Conservation (phyloP, 805 yeast genomes). For the Candida morakotiae region DNA sequence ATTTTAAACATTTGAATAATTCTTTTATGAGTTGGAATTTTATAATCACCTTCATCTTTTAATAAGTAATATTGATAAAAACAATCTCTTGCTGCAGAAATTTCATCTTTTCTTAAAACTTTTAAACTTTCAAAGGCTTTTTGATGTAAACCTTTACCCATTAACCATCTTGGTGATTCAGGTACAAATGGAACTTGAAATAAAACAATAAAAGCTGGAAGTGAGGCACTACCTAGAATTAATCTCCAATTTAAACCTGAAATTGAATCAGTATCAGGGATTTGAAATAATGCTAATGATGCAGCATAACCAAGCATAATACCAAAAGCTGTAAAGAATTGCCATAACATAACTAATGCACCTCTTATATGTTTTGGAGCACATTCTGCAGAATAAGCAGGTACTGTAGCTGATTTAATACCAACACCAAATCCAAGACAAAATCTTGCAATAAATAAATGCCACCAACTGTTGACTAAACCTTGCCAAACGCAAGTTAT, state of each 20-base stretch:
- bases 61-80: constrained; percentile 55
- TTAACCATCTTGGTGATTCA: constrained; percentile 68
- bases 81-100: constrained; percentile 63
- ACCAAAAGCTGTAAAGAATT: constrained; percentile 70
- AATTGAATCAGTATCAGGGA: constrained; percentile 43
- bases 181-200: constrained; percentile 52
- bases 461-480: constrained; percentile 56
- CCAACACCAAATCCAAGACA: constrained; percentile 46
- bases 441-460: constrained; percentile 55
- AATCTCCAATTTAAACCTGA: constrained; percentile 53
- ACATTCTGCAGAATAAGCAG: constrained; percentile 62
- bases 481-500: constrained; percentile 68
- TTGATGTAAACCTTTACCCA: constrained; percentile 45
- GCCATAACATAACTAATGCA: constrained; percentile 68
- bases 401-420: constrained; percentile 62
- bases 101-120: constrained; percentile 40
- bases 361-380: constrained; percentile 58
- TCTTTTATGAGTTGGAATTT: constrained; percentile 42
- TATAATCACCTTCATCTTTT: constrained; percentile 56
- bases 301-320: constrained; percentile 64
- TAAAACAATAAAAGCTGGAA: constrained; percentile 51
- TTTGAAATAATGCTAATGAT: constrained; percentile 54
- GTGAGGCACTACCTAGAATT: constrained; percentile 61
- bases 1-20: constrained; percentile 58
- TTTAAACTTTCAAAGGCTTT: constrained; percentile 44